Percentiles rank a stretch among this genome's conserved stretches.
Evolutionary conservation across 2,329 filamentous ascomycete species (phyloP).

Genomic region (Hawksworthiomyces lignivorus): DNA sequence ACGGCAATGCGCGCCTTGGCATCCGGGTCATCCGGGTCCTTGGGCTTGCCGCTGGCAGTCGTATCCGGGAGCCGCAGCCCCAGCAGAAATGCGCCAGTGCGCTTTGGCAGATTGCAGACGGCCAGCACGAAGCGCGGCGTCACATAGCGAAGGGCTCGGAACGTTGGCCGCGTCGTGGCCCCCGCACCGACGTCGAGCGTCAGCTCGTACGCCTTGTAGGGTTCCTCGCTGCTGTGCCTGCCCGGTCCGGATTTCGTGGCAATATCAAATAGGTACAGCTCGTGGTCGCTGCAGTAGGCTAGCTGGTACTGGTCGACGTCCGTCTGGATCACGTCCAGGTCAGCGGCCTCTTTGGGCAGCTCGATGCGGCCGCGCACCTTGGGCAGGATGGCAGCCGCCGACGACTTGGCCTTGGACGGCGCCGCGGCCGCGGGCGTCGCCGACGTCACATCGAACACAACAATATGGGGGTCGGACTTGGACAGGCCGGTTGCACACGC

Average conservation of each 20-base stretch:
- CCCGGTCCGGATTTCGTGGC: neutral
- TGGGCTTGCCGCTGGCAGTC: conserved; percentile 20
- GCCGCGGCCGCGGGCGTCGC: conserved; percentile 40
- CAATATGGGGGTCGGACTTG: conserved; percentile 61
- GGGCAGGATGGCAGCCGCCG: conserved; percentile 20
- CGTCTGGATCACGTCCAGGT: conserved; percentile 61
- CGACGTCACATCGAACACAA: conserved; percentile 64
- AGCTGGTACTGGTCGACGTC: conserved; percentile 59
- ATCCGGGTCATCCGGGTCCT: neutral
- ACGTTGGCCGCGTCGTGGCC: conserved; percentile 37
- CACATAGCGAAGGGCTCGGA: conserved; percentile 53
- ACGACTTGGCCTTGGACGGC: neutral
- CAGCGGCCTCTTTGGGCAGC: conserved; percentile 52
- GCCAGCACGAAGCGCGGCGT: conserved; percentile 50
- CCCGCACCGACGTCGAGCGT: conserved; percentile 34
- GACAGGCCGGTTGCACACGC: conserved; percentile 73
- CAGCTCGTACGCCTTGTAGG: conserved; percentile 46
- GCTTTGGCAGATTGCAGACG: conserved; percentile 50
- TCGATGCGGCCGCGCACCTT: conserved; percentile 43
- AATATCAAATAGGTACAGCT: conserved; percentile 61
- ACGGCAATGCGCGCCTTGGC: conserved; percentile 40
- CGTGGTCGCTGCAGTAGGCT: conserved; percentile 69
- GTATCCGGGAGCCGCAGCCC: conserved; percentile 39
- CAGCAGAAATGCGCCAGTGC: conserved; percentile 48
- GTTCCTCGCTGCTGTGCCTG: conserved; percentile 38